Base-by-base conservation (phyloP, 192 early-diverging fungal genomes). In the Allomyces macrogynus region DNA sequence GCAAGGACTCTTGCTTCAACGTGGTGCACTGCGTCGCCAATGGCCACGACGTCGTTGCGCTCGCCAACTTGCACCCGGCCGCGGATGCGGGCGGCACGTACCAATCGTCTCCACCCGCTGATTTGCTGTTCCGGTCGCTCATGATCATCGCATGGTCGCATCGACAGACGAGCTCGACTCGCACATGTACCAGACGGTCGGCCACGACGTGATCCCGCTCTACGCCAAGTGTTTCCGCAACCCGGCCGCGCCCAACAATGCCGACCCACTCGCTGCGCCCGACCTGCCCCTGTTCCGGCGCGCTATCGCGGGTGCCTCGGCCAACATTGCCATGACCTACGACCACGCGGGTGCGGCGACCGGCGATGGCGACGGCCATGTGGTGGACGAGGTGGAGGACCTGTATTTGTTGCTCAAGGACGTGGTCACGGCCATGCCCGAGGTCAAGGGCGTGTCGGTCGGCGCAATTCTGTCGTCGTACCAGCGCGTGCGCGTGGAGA, bases 391-490 rank as follows among this genome's bases (percentile, higher is more conserved):
- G 70, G 93, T 95, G 0, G 95, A 99, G 72, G 95, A 99, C 70
- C 75, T 99, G 61, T 89, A 79, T 70, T 62, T 72, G 18, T 72
- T 99, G 27, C 77, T 99, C 0, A 64, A 72, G 44, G 71, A 78
- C 10, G 89, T 91, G 43, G 84, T 87, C 75, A 65, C 69, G 32
- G 62, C 76, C 16, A 81, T 90, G 70, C 89, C 93, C 0, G 86
- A 91, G 24, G 78, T 95, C 14, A 71, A 88, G 65, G 95, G 77
- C 18, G 90, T 99, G 7, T 88, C 89, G 25, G 85, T 90, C 20
- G 95, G 95, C 22, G 95, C 95, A 1, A 99, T 99, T 63, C 78
- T 99, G 64, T 96, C 93, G 4, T 92, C 85, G 69, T 99, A 97
- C 75, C 95, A 99, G 72, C 81, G 93, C n/a, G 86, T 95, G 61